These are phyloP conservation scores for Stachybotrys chartarum DNA, from an alignment of 2,329 filamentous ascomycete genomes.

Conservation along the genomic window DNA sequence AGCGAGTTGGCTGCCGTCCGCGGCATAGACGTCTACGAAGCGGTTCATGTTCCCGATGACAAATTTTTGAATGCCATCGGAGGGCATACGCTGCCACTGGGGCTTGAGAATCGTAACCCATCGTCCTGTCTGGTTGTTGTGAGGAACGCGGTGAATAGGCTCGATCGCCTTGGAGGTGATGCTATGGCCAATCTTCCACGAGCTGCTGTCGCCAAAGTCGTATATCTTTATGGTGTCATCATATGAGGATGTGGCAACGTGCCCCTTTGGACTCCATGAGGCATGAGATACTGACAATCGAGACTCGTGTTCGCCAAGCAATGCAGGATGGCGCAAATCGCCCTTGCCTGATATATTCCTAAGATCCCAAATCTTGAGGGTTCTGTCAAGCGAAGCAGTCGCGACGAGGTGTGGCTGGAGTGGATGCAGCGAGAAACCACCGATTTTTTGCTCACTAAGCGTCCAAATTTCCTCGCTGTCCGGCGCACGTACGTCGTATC, in stretches of 20 bases:
- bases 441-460: slow-evolving; percentile 88
- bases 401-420: slow-evolving; percentile 73
- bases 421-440: slow-evolving; percentile 83
- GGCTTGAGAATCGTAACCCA: slow-evolving; percentile 82
- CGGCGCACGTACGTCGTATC: slow-evolving; percentile 66
- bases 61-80: slow-evolving; percentile 77
- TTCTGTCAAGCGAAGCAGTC: slow-evolving; percentile 84
- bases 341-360: slow-evolving; percentile 65
- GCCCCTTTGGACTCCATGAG: slow-evolving; percentile 77
- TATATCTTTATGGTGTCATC: slow-evolving; percentile 95
- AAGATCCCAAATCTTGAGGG: slow-evolving; percentile 86
- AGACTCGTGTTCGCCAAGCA: slow-evolving; percentile 77
- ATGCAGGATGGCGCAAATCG: slow-evolving; percentile 52
- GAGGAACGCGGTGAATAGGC: slow-evolving; percentile 61
- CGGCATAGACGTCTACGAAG: slow-evolving; percentile 85
- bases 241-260: slow-evolving; percentile 87
- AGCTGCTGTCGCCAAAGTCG: slow-evolving; percentile 56
- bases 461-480: slow-evolving; percentile 59
- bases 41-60: slow-evolving; percentile 96
- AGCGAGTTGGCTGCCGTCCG: slow-evolving; percentile 77
- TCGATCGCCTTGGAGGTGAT: slow-evolving; percentile 57
- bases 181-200: slow-evolving; percentile 52
- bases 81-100: slow-evolving; percentile 80
- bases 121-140: slow-evolving; percentile 93
- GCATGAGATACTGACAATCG: slow-evolving; percentile 86